These are phyloP conservation scores for Pythium myriotylum DNA, from an alignment of 352 stramenopile genomes.

Conservation along the genomic window DNA sequence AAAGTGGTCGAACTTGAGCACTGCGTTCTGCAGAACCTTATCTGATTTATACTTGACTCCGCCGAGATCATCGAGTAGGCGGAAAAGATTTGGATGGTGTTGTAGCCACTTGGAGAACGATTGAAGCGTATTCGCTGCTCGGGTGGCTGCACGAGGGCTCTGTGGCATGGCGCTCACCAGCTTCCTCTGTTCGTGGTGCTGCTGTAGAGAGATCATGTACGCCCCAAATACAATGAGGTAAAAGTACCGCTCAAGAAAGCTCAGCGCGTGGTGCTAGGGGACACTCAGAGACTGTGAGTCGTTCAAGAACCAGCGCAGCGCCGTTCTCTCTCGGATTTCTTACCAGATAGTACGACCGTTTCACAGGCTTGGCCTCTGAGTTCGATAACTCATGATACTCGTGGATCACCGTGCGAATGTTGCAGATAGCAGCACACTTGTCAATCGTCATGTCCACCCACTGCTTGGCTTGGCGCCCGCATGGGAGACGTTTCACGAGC, in stretches of 20 bases:
- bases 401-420: constrained; percentile 80
- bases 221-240: constrained; percentile 88
- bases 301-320: too few relatives aligned
- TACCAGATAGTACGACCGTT: constrained; percentile 81
- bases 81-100: constrained; percentile 71
- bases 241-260: constrained; percentile 87
- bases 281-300: constrained; percentile 1
- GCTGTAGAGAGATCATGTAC: constrained; percentile 60
- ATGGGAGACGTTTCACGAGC: constrained; percentile 52
- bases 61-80: constrained; percentile 73
- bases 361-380: constrained; percentile 73
- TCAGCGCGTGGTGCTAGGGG: constrained; percentile 76
- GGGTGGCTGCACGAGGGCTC: constrained; percentile 5
- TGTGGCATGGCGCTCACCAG: constrained; percentile 19
- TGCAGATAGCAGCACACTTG: constrained; percentile 67
- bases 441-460: constrained; percentile 83
- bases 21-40: constrained; percentile 76
- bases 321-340: background rate
- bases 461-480: constrained; percentile 58
- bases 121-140: constrained; percentile 28
- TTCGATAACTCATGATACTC: constrained; percentile 78
- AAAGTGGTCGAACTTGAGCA: constrained; percentile 92
- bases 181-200: constrained; percentile 16
- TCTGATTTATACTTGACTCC: constrained; percentile 83
- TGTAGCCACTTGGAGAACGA: constrained; percentile 87